Base-by-base conservation (phyloP, 495 filamentous ascomycete genomes). In the Penicillium nucicola region DNA sequence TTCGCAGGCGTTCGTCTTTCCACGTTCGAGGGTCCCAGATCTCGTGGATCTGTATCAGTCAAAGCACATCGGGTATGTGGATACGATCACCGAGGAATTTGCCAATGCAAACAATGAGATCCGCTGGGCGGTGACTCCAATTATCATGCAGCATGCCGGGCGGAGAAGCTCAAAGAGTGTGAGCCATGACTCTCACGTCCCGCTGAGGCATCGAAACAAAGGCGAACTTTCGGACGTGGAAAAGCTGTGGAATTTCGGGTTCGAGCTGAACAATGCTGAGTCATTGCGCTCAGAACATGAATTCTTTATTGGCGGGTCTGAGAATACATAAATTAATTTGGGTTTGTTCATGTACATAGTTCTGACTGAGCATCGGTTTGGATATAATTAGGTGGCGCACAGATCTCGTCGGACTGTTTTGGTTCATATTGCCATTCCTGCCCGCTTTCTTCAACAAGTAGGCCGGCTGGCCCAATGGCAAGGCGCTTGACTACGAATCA, bases 401-500 rank as follows among this genome's bases (percentile, higher is more conserved):
- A n/a, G 22, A 23, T 23, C 22, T 23, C 22, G 22, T 2, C 5
- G 25, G 5, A 6, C 7, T 28, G 25, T 9, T 15, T n/a, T 31
- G 18, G 17, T 10, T 42, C 9, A 31, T 51, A 40, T 8, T n/a
- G 4, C 25, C 20, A 34, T 36, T 17, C 15, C 4, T 2, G 13
- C 8, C n/a, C 19, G 20, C 3, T 1, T 14, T 7, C 23, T 40
- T 18, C 18, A 48, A 34, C 9, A 50, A 50, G 2, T 12, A 45
- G 67, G 67, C 65, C 68, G 60, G 70, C 70, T 83, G 77, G 79
- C 78, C 77, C 75, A 83, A 83, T 83, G 80, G 80, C 75, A 83
- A 83, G 80, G 79, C 79, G 79, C 80, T 83, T 83, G 80, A 83
- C 80, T 83, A 82, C 80, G 80, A 80, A 79, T 79, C 77, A 79